Base-by-base conservation (phyloP, 1,284 basidiomycete genomes). In the Cutaneotrichosporon spelunceum region DNA sequence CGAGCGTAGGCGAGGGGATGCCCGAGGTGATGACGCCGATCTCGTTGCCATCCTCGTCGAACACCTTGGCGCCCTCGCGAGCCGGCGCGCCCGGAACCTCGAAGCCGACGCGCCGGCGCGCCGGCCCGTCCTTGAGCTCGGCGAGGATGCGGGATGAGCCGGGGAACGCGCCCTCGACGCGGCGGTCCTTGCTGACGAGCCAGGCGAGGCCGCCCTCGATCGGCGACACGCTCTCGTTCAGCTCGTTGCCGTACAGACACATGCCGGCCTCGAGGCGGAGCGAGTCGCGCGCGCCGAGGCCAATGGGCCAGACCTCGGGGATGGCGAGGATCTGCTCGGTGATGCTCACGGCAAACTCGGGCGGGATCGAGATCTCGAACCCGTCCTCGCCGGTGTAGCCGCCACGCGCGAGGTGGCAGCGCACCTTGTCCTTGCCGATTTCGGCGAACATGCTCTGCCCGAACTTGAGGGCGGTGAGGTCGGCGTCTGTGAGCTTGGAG, bases 361-460 rank as follows among this genome's bases (percentile, higher is more conserved):
- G 90, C 1, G 92, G 91, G 52, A 97, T 89, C 3, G 93, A 96
- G 71, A 98, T 90, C 83, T 99, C 95, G 68, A 99, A 98, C 0
- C 95, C 96, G 77, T 99, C 95, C 80, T 99, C 96, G 34, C 96
- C 95, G 0, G 96, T 99, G 80, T 99, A 99, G 4, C 96, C 95
- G 24, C 92, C 92, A n/a, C 95, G 87, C 10, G 93, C 91, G 36
- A 99, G 86, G 75, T 98, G 96, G 62, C 93, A 83, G 68, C 88
- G 87, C 67, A 91, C 87, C 1, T 87, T 70, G 34, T 70, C 67
- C 66, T 68, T 61, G 85, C 67, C 73, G 64, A 96, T 83, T 1
- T 87, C 84, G 21, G 91, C 84, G 69, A 87, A 91, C 0, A 88
- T 87, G 23, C 88, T 87, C 66, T 85, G 86, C 48, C 91, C 91